Conservation (phyloP, 192 early-diverging fungal genomes). For the Coemansia sp. region DNA sequence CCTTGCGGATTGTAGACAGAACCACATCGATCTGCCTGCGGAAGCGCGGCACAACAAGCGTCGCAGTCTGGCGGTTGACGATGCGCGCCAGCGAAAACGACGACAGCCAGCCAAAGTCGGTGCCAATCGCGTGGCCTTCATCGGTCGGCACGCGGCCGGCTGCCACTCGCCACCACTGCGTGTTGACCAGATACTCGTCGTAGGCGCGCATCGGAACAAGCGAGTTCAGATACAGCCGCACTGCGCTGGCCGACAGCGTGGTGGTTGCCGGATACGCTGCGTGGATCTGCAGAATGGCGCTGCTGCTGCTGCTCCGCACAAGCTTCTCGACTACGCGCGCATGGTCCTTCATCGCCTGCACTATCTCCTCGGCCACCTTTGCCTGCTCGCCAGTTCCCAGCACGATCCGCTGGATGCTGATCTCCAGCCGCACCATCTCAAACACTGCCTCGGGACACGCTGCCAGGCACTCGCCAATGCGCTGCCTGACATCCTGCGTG, state of each 20-base stretch:
- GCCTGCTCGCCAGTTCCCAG: constrained; percentile 52
- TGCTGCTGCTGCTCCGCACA: constrained; percentile 3
- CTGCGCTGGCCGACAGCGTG: constrained; percentile 54
- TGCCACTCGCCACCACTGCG: constrained; percentile 51
- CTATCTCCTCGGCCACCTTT: constrained; percentile 51
- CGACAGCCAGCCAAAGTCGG: constrained; percentile 35
- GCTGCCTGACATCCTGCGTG: constrained; percentile 31
- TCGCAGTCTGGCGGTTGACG: constrained; percentile 43
- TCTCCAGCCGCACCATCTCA: constrained; percentile 56
- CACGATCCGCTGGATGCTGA: constrained; percentile 51
- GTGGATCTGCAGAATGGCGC: constrained; percentile 33
- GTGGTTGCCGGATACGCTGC: constrained; percentile 40
- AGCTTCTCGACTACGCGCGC: constrained; percentile 17
- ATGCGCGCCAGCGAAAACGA: constrained; percentile 48
- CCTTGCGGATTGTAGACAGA: constrained; percentile 37
- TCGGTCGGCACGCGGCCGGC: background rate
- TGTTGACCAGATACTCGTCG: constrained; percentile 54
- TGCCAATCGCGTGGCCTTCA: constrained; percentile 23
- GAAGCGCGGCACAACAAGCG: constrained; percentile 43
- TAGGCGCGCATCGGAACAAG: constrained; percentile 51
- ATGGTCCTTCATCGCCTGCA: constrained; percentile 33
- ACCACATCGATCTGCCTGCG: constrained; percentile 49
- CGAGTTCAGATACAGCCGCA: constrained; percentile 56
- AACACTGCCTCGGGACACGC: constrained; percentile 39
- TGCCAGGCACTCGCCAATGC: constrained; percentile 41